Conservation (phyloP, 2,329 filamentous ascomycete species). For the Exophiala spinifera region DNA sequence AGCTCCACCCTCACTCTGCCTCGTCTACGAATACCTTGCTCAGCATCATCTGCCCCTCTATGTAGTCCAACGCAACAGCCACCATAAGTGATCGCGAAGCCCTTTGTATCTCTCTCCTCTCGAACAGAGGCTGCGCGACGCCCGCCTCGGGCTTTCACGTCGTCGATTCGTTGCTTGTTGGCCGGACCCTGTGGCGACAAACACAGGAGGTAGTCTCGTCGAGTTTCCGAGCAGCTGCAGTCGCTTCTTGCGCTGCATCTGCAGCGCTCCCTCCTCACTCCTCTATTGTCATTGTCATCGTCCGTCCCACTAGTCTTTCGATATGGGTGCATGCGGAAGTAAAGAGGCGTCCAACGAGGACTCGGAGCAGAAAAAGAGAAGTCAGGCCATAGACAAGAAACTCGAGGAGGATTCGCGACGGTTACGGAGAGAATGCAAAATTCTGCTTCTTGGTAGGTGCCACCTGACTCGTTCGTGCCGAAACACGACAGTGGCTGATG, state of each 20-base stretch:
- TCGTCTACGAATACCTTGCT: slow-evolving; percentile 8
- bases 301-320: slow-evolving; percentile 9
- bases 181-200: slow-evolving; percentile 25
- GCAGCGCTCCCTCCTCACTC: slow-evolving; percentile 24
- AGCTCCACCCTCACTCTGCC: slow-evolving; percentile 18
- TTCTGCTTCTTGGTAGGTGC: slow-evolving; percentile 77
- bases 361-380: slow-evolving; percentile 90
- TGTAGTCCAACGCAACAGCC: slow-evolving; percentile 11
- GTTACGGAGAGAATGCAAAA: slow-evolving; percentile 97
- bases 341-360: slow-evolving; percentile 70
- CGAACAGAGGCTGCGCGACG: slow-evolving; percentile 6
- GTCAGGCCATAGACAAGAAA: slow-evolving; percentile 89
- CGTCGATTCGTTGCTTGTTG: slow-evolving; percentile 17
- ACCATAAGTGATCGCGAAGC: slow-evolving; percentile 2
- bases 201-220: slow-evolving; percentile 16
- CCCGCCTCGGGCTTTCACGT: not conserved
- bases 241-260: slow-evolving; percentile 25
- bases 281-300: not conserved
- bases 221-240: slow-evolving; percentile 26
- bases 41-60: slow-evolving; percentile 20
- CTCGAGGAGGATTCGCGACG: slow-evolving; percentile 92
- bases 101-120: slow-evolving; percentile 1
- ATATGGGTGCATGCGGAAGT: slow-evolving; percentile 93
- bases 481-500: slow-evolving; percentile 1
- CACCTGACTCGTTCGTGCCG: not conserved